Percentiles rank a stretch among this genome's conserved stretches.
Conservation (phyloP, 441 rosid genomes). For the Eutrema salsugineum region DNA sequence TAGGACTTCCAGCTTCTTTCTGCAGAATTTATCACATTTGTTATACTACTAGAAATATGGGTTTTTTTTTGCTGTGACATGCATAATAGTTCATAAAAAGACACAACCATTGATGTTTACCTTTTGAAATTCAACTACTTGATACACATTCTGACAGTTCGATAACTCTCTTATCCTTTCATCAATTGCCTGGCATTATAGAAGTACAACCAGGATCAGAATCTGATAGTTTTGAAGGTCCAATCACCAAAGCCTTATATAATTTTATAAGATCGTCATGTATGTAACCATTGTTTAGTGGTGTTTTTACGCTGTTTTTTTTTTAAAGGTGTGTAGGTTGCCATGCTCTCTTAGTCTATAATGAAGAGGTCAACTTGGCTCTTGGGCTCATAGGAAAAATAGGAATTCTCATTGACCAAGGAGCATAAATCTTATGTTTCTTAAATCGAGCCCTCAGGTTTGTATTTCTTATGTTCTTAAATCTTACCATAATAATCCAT, state of each 20-base stretch:
- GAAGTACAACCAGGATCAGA: constrained; percentile 28
- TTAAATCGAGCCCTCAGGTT: background rate
- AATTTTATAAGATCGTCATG: background rate
- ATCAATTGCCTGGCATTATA: constrained; percentile 77
- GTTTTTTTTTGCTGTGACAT: background rate
- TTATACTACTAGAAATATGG: background rate
- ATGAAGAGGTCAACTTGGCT: background rate
- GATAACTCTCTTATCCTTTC: constrained; percentile 97
- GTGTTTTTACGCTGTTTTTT: background rate
- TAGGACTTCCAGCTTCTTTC: constrained; percentile 91
- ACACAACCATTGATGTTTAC: constrained; percentile 32
- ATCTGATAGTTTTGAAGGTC: constrained; percentile 3
- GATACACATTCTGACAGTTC: constrained; percentile 79
- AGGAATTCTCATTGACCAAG: background rate
- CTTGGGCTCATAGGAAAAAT: background rate
- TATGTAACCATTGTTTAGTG: background rate
- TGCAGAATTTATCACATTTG: constrained; percentile 28
- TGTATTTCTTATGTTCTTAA: background rate
- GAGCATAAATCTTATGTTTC: too few relatives aligned
- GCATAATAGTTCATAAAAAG: constrained; percentile 4
- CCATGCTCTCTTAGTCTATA: background rate
- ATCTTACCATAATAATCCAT: background rate
- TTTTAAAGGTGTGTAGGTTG: background rate
- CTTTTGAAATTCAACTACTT: constrained; percentile 81
- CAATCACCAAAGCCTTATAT: background rate